phyloP scores from a whole-genome alignment of 2,329 filamentous ascomycete species.

The Mollisiaceae sp. region DNA sequence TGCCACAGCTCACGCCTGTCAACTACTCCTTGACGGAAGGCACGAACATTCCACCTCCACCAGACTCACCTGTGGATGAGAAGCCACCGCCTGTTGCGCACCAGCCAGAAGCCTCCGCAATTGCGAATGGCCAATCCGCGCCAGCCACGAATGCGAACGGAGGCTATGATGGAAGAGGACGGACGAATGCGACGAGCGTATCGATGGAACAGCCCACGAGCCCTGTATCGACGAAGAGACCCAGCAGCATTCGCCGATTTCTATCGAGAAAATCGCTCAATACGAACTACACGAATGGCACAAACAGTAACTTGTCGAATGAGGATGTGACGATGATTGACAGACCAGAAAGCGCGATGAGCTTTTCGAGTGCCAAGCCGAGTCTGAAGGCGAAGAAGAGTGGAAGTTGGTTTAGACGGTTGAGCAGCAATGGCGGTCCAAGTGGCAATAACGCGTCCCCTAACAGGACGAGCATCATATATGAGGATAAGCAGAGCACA shows the following conservation, averaged over 20 bases:
- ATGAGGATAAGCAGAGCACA: constrained; percentile 33
- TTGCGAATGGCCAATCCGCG: constrained; percentile 23
- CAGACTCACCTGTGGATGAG: constrained; percentile 42
- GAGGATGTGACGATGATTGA: constrained; percentile 37
- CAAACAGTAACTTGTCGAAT: constrained; percentile 33
- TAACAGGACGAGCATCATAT: constrained; percentile 38
- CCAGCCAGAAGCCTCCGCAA: constrained; percentile 10
- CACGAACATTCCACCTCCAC: constrained; percentile 44
- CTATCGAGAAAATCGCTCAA: constrained; percentile 45
- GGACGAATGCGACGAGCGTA: constrained; percentile 22
- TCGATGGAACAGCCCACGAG: constrained; percentile 33
- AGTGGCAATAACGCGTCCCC: background rate
- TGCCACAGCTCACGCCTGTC: constrained; percentile 41
- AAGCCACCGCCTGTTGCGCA: constrained; percentile 29
- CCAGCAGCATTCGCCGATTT: constrained; percentile 46
- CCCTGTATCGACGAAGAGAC: constrained; percentile 39
- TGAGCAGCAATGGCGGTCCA: constrained; percentile 23
- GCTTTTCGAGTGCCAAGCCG: constrained; percentile 33
- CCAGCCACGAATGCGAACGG: constrained; percentile 22
- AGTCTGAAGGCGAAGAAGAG: constrained; percentile 37
- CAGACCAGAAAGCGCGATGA: constrained; percentile 40
- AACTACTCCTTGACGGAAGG: constrained; percentile 44
- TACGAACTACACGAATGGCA: constrained; percentile 40
- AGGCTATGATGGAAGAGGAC: constrained; percentile 30
- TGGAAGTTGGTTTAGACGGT: constrained; percentile 42